Evolutionary conservation across 2,329 filamentous ascomycete genomes (phyloP).

Genomic region (Fusarium fujikuroi): DNA sequence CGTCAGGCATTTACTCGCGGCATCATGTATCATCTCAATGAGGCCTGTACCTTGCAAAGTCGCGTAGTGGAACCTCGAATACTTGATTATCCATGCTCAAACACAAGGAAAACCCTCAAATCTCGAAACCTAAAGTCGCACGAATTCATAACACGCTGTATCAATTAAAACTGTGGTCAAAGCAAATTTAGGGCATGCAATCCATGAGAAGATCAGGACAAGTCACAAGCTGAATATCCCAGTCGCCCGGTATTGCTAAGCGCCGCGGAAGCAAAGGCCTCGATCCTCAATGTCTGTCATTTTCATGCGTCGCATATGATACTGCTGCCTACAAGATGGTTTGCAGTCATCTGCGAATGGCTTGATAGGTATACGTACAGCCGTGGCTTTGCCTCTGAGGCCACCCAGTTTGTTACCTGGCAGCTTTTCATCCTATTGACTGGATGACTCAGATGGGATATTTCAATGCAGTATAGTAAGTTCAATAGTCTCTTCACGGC

Average conservation of each 20-base stretch:
- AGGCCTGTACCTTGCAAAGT: not conserved
- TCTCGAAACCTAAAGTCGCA: not conserved
- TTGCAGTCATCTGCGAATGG: not conserved
- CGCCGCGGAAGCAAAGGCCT: not conserved
- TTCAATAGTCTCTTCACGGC: not conserved
- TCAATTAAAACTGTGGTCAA: not conserved
- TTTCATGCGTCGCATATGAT: not conserved
- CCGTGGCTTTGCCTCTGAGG: slow-evolving; percentile 11
- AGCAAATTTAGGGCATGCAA: not conserved
- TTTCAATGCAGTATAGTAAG: not conserved
- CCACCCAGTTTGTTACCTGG: slow-evolving; percentile 5
- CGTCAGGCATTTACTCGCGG: not conserved
- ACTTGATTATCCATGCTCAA: slow-evolving; percentile 7
- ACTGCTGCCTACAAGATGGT: not conserved
- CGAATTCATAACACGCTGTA: not conserved
- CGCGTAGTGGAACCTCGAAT: not conserved
- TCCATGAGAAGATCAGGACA: not conserved
- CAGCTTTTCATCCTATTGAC: not conserved
- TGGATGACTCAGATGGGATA: not conserved
- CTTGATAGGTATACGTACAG: not conserved
- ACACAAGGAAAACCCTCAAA: not conserved
- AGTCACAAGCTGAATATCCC: not conserved
- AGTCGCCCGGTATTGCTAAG: not conserved
- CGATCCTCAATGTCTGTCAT: slow-evolving; percentile 1
- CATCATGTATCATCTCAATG: not conserved